Base-by-base conservation (phyloP, 2,329 filamentous ascomycete genomes). In the Ophiostoma himal-ulmi region DNA sequence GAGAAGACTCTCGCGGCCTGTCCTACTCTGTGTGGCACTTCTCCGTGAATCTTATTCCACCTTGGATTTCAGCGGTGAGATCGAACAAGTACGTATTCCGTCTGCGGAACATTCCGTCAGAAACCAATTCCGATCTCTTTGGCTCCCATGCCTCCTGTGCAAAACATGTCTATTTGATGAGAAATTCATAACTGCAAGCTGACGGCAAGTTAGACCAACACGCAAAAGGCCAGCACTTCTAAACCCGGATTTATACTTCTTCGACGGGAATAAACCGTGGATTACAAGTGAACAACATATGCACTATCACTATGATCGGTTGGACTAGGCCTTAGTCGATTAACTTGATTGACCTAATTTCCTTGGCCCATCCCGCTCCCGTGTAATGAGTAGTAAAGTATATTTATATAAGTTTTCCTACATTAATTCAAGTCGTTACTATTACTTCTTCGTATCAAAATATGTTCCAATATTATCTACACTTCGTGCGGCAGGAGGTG, bases 281-380 rank as follows among this genome's bases (percentile, higher is more conserved):
- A 57, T 57, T 57, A 57, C 52, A 57, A 57, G 52, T 57, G 52
- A 5, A 57, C 10, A 10, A 30, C 52, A 57, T 26, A 11, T 57
- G 52, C 20, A 57, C 10, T 10, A 57, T 57, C 52, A 26, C 13
- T 57, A 1, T 11, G n/a, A 5, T 22, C 7, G 3, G 3, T n/a
- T 22, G 22, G n/a, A 11, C 48, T 7, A 54, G 17, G n/a, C 41
- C 41, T 44, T 17, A 44, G 13, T 17, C 11, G 17, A 48, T 48
- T 48, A 17, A 57, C 52, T 22, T 57, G 52, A 22, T 26, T 22
- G n/a, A 22, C 52, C 5, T 10, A 17, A 48, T 48, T 48, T 3
- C 52, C 52, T 57, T 57, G 52, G 52, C 52, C 52, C 17, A 57
- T 57, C n/a, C 52, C 52, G 52, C n/a, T 7, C 52, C 52, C 52